These are phyloP conservation scores for Linaria vulgaris DNA, from an alignment of 257 asterid species.

Conservation along the genomic window DNA sequence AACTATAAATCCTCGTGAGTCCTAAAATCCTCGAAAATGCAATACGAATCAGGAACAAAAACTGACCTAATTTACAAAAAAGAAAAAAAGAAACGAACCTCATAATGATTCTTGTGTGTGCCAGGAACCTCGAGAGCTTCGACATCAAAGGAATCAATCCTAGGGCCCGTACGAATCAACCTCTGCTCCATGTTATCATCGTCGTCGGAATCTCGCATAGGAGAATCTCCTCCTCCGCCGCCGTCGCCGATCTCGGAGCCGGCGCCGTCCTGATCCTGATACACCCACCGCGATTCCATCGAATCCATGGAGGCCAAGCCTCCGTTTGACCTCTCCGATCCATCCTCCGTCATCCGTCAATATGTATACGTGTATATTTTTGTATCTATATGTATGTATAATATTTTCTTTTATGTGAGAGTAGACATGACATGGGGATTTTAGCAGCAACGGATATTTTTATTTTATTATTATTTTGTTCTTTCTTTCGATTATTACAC, in stretches of 20 bases:
- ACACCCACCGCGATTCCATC: conserved; percentile 95
- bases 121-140: conserved; percentile 98
- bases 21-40: too few species aligned
- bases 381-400: neutral
- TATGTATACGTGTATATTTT: neutral
- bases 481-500: too few species aligned
- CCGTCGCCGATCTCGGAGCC: conserved; percentile 49
- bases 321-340: conserved; percentile 81
- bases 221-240: conserved; percentile 47
- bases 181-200: conserved; percentile 75
- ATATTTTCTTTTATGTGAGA: conserved; percentile 15
- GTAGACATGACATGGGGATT: conserved; percentile 30
- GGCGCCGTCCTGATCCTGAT: conserved; percentile 66
- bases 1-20: too few species aligned
- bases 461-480: too few species aligned
- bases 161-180: conserved; percentile 93
- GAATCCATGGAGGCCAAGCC: conserved; percentile 84
- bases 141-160: conserved; percentile 91
- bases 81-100: conserved; percentile 46
- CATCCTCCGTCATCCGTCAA: conserved; percentile 62
- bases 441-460: conserved; percentile 17
- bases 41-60: too few species aligned
- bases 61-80: too few species aligned
- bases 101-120: conserved; percentile 68
- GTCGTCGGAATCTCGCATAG: conserved; percentile 67